Conservation (phyloP, 2,329 filamentous ascomycete genomes). For the Pseudogymnoascus sp. region DNA sequence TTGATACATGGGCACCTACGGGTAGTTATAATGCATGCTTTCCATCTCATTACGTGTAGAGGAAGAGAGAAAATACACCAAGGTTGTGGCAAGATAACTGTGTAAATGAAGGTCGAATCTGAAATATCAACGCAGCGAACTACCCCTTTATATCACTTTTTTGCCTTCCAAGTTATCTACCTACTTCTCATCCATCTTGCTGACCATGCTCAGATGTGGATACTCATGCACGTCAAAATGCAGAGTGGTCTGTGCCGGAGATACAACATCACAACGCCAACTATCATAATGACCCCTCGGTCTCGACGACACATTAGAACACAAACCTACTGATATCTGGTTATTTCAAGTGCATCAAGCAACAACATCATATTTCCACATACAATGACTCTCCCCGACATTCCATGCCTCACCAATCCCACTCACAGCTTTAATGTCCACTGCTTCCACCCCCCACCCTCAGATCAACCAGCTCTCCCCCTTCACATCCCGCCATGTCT, state of each 20-base stretch:
- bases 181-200: not conserved
- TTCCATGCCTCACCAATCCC: slow-evolving; percentile 16
- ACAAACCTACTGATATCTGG: not conserved
- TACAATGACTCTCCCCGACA: slow-evolving; percentile 7
- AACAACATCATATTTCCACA: not conserved
- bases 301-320: not conserved
- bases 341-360: not conserved
- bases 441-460: slow-evolving; percentile 15
- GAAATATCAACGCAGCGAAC: not conserved
- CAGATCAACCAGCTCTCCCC: slow-evolving; percentile 13
- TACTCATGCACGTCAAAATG: not conserved
- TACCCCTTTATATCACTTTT: not conserved
- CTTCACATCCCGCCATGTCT: slow-evolving; percentile 13
- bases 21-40: not conserved
- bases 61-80: not conserved
- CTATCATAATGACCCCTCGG: not conserved
- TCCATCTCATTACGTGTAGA: not conserved
- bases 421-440: slow-evolving; percentile 15
- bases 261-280: not conserved
- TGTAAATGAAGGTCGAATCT: not conserved
- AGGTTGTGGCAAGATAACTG: not conserved
- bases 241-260: not conserved
- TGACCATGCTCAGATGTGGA: not conserved
- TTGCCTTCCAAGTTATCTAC: not conserved
- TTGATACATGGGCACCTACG: not conserved